Evolutionary conservation across 2,329 filamentous ascomycete species (phyloP), one percentile per base, ranked within the genome.

Genomic region (Penicillium oxalicum): DNA sequence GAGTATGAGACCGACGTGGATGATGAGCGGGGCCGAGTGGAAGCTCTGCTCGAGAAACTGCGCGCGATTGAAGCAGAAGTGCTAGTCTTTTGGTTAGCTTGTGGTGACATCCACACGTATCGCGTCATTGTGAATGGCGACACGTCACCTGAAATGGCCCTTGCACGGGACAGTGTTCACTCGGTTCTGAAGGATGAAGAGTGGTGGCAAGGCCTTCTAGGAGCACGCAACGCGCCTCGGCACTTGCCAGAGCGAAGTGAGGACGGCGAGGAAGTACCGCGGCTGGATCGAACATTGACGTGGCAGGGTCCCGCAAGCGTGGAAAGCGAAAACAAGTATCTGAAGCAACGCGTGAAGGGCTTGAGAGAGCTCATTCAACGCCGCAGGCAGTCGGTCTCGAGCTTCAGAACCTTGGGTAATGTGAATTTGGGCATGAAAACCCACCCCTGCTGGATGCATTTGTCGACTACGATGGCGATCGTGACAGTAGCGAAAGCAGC

Each of bases 1-100:
- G 89, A 95, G 62, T 94, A 94, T 57, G 88, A 93, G 63, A 82
- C 77, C 26, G 89, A 95, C 57, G 84, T 95, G 0, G 81, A 86
- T 35, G 87, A 94, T 66, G 89, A 95, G 66, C 75, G 81, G 33
- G 79, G 78, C 1, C 76, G 88, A 48, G 84, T 94, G 12, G 81
- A 81, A 50, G 81, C 84, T 1, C 74, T 95, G 2, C 74, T 95
- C 0, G 86, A 88, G 24, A 94, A 91, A 63, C 69, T 95, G 7
- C 78, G 89, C 12, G n/a, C n/a, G n/a, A 95, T 95, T 41, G 81
- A 90, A 52, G 89, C 88, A 3, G 77, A 88, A 53, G 80, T 94
- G 0, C 69, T 86, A 11, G 89, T 94, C 1, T 90, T 91, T 61
- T 93, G 86, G 80, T 77, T 95, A 35, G 86, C 88, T 1, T 86